A percentile compares a stretch with the other conserved stretches of the same genome.
These are phyloP conservation scores for Guadua angustifolia DNA, from an alignment of 176 grass and related monocot species.

Conservation along the genomic window DNA sequence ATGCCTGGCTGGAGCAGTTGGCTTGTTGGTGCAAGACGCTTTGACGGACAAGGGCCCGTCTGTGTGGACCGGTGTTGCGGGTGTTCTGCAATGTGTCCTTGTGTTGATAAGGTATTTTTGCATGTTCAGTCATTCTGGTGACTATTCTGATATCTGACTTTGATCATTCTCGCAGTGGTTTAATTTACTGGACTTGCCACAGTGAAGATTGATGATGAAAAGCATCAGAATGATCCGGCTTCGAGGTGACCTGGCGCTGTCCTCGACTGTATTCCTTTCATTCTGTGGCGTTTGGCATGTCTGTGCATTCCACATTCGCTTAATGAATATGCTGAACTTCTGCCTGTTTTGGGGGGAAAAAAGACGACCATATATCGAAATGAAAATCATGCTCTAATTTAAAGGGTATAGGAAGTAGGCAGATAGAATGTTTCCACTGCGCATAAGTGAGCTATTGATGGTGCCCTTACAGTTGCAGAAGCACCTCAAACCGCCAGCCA, in stretches of 20 bases:
- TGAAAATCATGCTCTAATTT: not conserved
- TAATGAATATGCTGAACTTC: not conserved
- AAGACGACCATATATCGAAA: not conserved
- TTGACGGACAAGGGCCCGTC: slow-evolving; percentile 64
- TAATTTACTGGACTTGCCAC: slow-evolving; percentile 80
- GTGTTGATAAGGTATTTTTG: slow-evolving; percentile 77
- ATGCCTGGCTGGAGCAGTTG: slow-evolving; percentile 70
- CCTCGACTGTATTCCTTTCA: not conserved
- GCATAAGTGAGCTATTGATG: not conserved
- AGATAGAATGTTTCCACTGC: not conserved
- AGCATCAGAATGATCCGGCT: slow-evolving; percentile 1
- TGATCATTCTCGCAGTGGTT: slow-evolving; percentile 49
- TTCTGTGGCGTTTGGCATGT: not conserved
- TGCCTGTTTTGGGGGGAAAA: not conserved
- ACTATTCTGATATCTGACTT: not conserved
- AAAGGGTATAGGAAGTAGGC: not conserved
- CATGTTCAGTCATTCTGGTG: not conserved
- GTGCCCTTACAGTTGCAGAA: not conserved
- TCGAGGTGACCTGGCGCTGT: not conserved
- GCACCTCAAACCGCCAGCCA: not conserved
- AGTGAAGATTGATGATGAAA: slow-evolving; percentile 57
- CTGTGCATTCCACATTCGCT: not conserved
- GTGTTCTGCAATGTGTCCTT: slow-evolving; percentile 73
- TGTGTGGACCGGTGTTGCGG: slow-evolving; percentile 79
- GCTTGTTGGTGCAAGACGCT: slow-evolving; percentile 72